phyloP scores from a whole-genome alignment of 345 rosid genomes.

The Mallotus nudiflorus region DNA sequence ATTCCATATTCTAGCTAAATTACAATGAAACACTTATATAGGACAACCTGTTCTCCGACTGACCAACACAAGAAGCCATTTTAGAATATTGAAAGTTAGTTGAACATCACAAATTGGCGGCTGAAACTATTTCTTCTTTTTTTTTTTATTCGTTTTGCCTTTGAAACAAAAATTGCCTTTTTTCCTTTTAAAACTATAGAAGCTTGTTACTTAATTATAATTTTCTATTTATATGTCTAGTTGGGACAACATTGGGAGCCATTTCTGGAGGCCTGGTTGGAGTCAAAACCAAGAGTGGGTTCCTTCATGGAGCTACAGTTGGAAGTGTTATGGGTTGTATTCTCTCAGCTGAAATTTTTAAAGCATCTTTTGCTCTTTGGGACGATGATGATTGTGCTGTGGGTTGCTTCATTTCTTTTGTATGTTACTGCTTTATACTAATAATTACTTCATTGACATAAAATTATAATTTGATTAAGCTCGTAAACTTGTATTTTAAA shows the following conservation, averaged over 20 bases:
- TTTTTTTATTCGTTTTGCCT: no score
- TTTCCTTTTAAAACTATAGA: no score
- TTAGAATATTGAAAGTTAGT: no score
- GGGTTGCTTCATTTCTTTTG: slow-evolving; percentile 20
- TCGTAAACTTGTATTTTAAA: neutral
- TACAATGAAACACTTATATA: no score
- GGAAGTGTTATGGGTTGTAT: slow-evolving; percentile 34
- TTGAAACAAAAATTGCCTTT: neutral
- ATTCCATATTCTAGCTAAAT: no score
- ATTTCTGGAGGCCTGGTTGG: slow-evolving; percentile 29
- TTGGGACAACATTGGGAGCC: slow-evolving; percentile 34
- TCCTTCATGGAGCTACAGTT: slow-evolving; percentile 25
- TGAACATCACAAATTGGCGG: neutral
- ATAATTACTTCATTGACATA: neutral
- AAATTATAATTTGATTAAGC: no score
- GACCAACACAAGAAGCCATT: no score
- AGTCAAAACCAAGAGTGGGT: slow-evolving; percentile 26
- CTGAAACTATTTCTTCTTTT: no score
- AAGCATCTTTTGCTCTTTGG: slow-evolving; percentile 15
- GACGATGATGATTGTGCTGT: slow-evolving; percentile 16
- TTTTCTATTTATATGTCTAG: slow-evolving; percentile 12
- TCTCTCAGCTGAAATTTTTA: slow-evolving; percentile 20
- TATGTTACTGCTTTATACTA: neutral
- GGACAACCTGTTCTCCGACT: no score
- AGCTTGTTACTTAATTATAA: no score